These are phyloP conservation scores for Linnemannia zychae DNA, from an alignment of 192 early-diverging fungal genomes.

Conservation along the genomic window DNA sequence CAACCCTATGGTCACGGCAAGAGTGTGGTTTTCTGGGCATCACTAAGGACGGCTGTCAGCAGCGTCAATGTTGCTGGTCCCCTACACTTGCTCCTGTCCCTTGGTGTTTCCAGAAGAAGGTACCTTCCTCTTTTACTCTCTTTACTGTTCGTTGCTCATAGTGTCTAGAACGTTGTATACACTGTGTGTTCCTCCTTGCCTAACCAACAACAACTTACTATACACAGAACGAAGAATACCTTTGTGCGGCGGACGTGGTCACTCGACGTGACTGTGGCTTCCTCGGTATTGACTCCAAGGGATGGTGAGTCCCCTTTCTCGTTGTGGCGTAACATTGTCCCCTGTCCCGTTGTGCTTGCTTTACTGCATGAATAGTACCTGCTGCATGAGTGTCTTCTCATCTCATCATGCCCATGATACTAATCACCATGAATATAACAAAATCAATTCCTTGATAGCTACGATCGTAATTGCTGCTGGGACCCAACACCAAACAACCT, in stretches of 20 bases:
- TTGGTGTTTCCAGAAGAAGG: conserved; percentile 56
- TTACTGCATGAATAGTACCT: not conserved
- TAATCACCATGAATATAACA: not conserved
- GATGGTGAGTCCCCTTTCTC: conserved; percentile 14
- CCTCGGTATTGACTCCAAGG: conserved; percentile 26
- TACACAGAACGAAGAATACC: conserved; percentile 36
- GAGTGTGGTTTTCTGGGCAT: conserved; percentile 48
- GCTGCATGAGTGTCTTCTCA: not conserved
- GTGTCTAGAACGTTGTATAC: not conserved
- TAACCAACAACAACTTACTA: too few relatives aligned
- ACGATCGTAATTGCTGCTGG: conserved; percentile 44
- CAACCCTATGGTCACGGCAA: conserved; percentile 12
- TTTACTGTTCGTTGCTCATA: not conserved
- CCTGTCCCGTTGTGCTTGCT: not conserved
- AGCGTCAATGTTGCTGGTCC: conserved; percentile 51
- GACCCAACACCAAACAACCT: conserved; percentile 31
- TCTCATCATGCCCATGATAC: not conserved
- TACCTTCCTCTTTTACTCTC: not conserved
- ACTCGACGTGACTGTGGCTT: conserved; percentile 43
- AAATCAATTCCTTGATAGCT: not conserved
- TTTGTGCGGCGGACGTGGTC: conserved; percentile 29
- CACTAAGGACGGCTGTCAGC: conserved; percentile 22
- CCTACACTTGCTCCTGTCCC: conserved; percentile 32
- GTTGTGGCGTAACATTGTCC: not conserved
- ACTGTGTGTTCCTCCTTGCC: not conserved